phyloP scores from a whole-genome alignment of 176 grass and related monocot species.

The Cocos nucifera region DNA sequence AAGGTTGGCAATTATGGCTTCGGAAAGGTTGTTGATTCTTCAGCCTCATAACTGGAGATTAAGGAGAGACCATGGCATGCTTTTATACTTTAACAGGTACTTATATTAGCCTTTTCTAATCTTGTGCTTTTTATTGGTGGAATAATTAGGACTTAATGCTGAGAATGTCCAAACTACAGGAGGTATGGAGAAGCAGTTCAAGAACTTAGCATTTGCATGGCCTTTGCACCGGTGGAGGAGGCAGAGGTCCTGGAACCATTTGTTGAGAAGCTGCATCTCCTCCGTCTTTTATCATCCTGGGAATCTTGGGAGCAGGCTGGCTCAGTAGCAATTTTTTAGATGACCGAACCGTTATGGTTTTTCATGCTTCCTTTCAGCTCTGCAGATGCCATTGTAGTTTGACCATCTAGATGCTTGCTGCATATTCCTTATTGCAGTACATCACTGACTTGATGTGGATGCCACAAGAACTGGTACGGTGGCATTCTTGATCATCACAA shows the following conservation, averaged over 20 bases:
- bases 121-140: background rate
- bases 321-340: too few species aligned
- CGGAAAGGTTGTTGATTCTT: slow-evolving; percentile 36
- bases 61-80: slow-evolving; percentile 37
- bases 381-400: too few species aligned
- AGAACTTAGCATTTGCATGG: slow-evolving; percentile 47
- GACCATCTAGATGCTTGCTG: too few species aligned
- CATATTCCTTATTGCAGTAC: too few species aligned
- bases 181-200: slow-evolving; percentile 34
- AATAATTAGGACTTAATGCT: background rate
- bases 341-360: too few species aligned
- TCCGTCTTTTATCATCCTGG: slow-evolving; percentile 32
- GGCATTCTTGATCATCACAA: too few species aligned
- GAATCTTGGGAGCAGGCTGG: slow-evolving; percentile 5
- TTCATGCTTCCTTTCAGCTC: too few species aligned
- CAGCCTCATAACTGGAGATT: slow-evolving; percentile 38
- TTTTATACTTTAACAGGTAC: slow-evolving; percentile 36
- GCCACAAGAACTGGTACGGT: too few species aligned
- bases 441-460: too few species aligned
- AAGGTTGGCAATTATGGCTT: slow-evolving; percentile 39
- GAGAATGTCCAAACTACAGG: slow-evolving; percentile 7
- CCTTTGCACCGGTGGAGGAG: slow-evolving; percentile 37
- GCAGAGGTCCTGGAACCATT: slow-evolving; percentile 31
- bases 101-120: background rate
- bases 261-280: slow-evolving; percentile 34